Evolutionary conservation across 2,329 filamentous ascomycete genomes (phyloP), one percentile per base, ranked within the genome.

Genomic region (Paraphaeosphaeria sporulosa): DNA sequence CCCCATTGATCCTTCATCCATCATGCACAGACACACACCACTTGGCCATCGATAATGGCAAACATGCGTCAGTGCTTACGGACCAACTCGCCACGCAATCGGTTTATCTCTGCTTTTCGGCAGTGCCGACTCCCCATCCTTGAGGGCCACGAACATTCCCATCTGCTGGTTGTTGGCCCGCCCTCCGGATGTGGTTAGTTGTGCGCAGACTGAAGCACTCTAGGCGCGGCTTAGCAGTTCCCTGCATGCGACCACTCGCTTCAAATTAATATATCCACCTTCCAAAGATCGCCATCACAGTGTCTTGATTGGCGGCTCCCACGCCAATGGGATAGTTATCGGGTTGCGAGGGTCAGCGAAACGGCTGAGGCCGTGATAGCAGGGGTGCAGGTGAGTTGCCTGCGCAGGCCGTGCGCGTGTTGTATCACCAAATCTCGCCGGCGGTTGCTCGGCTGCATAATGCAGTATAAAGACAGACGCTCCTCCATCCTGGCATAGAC

Each of bases 301-400:
- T 55, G 55, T 55, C 42, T 30, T 38, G 58, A 47, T 43, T 40
- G 50, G 43, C 19, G 46, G 34, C 23, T 5, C 19, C 12, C 38
- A 57, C 49, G 62, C 60, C 60, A 65, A 65, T 65, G 52, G 50
- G 44, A 40, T 49, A 55, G 60, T 19, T 59, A 46, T 55, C 55
- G 56, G n/a, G 49, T 59, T 53, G 60, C 55, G 38, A 53, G 53
- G 10, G 30, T 32, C 30, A 32, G 30, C 30, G 30, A 12, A 2
- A 44, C 15, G 30, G 38, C 46, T 54, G 56, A 49, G 54, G 30
- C 23, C 40, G 32, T 50, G 60, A 60, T 60, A 60, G 59, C 58
- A 57, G 50, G 58, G 57, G 38, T 42, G 17, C 27, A 47, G 25
- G 17, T 42, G 50, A 40, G 55, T 49, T 50, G 50, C 50, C 30